Percentiles rank a stretch among this genome's conserved stretches.
These are phyloP conservation scores for Helicostylum pulchrum DNA, from an alignment of 192 early-diverging fungal species.

Conservation along the genomic window DNA sequence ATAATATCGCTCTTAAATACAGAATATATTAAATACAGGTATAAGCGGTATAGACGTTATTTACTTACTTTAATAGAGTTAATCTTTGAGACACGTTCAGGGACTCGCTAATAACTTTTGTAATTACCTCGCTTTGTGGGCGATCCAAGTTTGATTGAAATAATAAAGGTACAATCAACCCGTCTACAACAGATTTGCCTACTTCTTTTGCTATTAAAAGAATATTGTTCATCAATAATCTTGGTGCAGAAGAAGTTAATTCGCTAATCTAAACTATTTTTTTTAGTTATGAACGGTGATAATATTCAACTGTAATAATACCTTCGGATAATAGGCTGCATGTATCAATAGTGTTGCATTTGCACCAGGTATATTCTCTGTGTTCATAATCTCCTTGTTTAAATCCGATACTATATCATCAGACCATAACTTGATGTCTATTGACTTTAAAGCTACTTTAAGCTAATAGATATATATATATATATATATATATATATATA, in stretches of 20 bases:
- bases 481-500: too few species aligned
- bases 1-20: neutral
- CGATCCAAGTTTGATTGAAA: neutral
- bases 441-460: neutral
- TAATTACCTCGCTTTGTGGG: neutral
- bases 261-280: too few species aligned
- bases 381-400: neutral
- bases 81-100: neutral
- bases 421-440: neutral
- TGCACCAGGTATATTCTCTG: neutral
- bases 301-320: neutral
- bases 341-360: neutral
- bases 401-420: neutral
- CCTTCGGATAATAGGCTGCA: neutral
- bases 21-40: neutral
- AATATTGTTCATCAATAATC: neutral
- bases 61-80: neutral
- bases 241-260: too few species aligned
- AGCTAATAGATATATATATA: neutral
- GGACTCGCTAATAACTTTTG: neutral
- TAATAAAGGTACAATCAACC: constrained; percentile 4
- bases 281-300: too few species aligned
- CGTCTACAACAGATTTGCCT: neutral
- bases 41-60: too few species aligned
- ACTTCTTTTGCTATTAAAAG: neutral